phyloP scores from a whole-genome alignment of 179 eudicot genomes.

The Spinacia oleracea region DNA sequence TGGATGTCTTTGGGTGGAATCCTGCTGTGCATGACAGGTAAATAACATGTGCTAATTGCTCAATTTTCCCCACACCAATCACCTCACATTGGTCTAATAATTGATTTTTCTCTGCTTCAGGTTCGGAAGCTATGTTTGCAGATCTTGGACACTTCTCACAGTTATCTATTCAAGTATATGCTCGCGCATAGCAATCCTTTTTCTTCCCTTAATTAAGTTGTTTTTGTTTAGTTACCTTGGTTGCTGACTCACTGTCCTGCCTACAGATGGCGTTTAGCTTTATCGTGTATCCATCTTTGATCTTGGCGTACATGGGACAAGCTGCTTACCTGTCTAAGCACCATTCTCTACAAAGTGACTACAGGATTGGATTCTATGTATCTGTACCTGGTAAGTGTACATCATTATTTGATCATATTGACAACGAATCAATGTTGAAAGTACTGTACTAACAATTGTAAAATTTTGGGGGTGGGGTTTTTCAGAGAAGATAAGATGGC shows the following conservation, averaged over 20 bases:
- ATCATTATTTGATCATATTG: neutral
- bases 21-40: slow-evolving; percentile 74
- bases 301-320: slow-evolving; percentile 96
- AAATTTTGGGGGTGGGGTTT: neutral
- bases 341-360: slow-evolving; percentile 51
- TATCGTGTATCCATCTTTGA: slow-evolving; percentile 86
- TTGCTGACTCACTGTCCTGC: slow-evolving; percentile 10
- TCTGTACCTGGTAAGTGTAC: slow-evolving; percentile 55
- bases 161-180: slow-evolving; percentile 69
- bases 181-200: neutral
- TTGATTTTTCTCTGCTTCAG: slow-evolving; percentile 33
- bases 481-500: slow-evolving; percentile 51
- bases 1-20: slow-evolving; percentile 61
- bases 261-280: slow-evolving; percentile 79
- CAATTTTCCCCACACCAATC: neutral
- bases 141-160: slow-evolving; percentile 96
- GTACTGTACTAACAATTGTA: neutral
- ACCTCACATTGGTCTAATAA: slow-evolving; percentile 14
- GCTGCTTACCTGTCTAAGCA: slow-evolving; percentile 91
- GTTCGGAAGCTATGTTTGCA: slow-evolving; percentile 98
- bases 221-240: neutral
- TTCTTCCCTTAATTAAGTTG: neutral
- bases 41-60: neutral
- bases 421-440: neutral
- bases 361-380: slow-evolving; percentile 74